Base-by-base conservation (phyloP, 768 basidiomycete species). In the Termitomyces sp. region DNA sequence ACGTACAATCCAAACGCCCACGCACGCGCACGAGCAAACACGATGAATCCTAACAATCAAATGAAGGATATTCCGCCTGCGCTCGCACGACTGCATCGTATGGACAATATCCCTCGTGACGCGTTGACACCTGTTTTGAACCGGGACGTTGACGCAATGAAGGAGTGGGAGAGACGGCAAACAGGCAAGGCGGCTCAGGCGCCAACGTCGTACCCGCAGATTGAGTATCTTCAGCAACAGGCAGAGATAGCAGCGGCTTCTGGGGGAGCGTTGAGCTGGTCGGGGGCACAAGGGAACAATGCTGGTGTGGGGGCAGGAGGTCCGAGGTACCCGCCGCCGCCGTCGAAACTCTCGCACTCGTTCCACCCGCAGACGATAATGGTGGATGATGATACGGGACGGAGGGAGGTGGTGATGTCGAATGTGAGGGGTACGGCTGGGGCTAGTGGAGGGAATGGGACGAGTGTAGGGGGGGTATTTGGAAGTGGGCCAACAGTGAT, bases 31-130 rank as follows among this genome's bases (percentile, higher is more conserved):
- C 81, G 96, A 36, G 90, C 94, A 7, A 96, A 94, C 69, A 98
- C 96, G 31, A 90, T 96, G 72, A 92, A 93, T 67, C 81, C 78
- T 72, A 91, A 92, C 72, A 91, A 92, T 68, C 82, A 80, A 63
- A 89, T 91, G 84, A 94, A 97, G 63, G 80, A 83, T 50, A 84
- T 99, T n/a, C 97, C 97, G 27, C 92, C 96, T 20, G 95, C 96
- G 38, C 77, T 99, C 23, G 94, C 93, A 22, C 81, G 92, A 32
- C 71, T 95, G 58, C 88, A 91, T 52, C 91, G 93, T 27, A 92
- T 93, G 88, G 90, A 89, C 85, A 88, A 70, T 89, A 88, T 68
- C 84, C 85, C 64, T 87, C 78, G 92, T 51, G 91, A 92, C 62
- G 89, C 91, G 20, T 69, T 97, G 68, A 97, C 94, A 13, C 96